Base-by-base conservation (phyloP, 2,329 filamentous ascomycete genomes). In the Ilyonectria robusta region DNA sequence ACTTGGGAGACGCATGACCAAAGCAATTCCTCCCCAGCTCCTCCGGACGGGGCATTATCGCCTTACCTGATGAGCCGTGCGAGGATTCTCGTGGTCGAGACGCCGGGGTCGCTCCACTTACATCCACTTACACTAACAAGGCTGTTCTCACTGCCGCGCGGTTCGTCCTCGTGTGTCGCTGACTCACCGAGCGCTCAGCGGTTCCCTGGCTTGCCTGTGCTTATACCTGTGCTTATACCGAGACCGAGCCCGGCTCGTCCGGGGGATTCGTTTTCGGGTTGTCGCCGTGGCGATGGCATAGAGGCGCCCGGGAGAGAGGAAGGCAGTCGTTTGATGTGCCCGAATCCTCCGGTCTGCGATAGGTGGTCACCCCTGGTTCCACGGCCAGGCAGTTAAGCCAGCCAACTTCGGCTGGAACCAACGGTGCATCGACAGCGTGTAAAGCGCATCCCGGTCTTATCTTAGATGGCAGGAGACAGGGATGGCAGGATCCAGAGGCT, bases 101-200 rank as follows among this genome's bases (percentile, higher is more conserved):
- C 29, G 33, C n/a, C 23, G 50, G 15, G 50, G 50, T 23, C 19
- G 50, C 50, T 53, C 50, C 50, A 53, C 50, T 53, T 31, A 58
- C 33, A 40, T 53, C 50, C 50, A 53, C 50, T 53, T 31, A 58
- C 33, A 40, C 59, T 31, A 31, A 72, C 44, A 19, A 33, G 56
- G 61, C 40, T 46, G 47, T 62, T 29, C 29, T 33, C n/a, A 44
- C 33, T 55, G 46, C 50, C 50, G 50, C 31, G 50, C 50, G 50
- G 31, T 35, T 53, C 50, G n/a, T 19, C 26, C 35, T 65, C 44
- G 62, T 46, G 37, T 42, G 23, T 60, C 31, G 63, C 46, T 66
- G 63, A 61, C 63, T 66, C 63, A 62, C 58, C 46, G 58, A 58
- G 31, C 44, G 35, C 63, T 58, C 63, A 57, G 53, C 48, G 62